Percentiles rank a stretch among this genome's conserved stretches.
phyloP scores from a whole-genome alignment of 768 basidiomycete genomes.

The Russula foetens region DNA sequence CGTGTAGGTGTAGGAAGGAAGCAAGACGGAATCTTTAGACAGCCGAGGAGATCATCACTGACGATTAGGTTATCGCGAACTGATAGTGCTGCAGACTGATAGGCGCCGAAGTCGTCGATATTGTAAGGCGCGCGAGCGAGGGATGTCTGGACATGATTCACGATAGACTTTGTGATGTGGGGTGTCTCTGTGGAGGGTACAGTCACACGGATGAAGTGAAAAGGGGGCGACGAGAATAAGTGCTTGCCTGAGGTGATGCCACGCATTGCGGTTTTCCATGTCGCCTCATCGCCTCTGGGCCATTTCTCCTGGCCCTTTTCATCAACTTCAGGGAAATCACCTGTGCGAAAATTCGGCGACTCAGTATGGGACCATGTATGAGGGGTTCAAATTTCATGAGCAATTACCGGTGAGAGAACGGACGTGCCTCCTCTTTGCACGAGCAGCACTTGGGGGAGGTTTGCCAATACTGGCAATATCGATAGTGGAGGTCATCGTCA shows the following conservation, averaged over 20 bases:
- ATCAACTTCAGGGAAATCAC: constrained; percentile 73
- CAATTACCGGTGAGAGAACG: constrained; percentile 43
- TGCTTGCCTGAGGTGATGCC: constrained; percentile 45
- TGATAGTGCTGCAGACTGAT: constrained; percentile 85
- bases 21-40: not conserved
- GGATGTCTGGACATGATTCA: constrained; percentile 81
- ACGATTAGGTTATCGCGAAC: constrained; percentile 85
- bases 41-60: constrained; percentile 20
- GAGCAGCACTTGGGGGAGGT: not conserved
- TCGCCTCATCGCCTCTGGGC: constrained; percentile 71
- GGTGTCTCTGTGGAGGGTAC: constrained; percentile 40
- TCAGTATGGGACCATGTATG: not conserved
- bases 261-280: constrained; percentile 60
- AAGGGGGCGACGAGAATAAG: not conserved
- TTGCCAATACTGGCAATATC: constrained; percentile 7
- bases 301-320: constrained; percentile 74
- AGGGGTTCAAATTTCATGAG: not conserved
- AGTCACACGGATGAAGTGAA: not conserved
- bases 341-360: constrained; percentile 30
- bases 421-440: constrained; percentile 17
- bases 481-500: constrained; percentile 13
- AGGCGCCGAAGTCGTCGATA: constrained; percentile 77
- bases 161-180: constrained; percentile 64
- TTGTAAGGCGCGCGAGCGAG: constrained; percentile 89
- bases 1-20: no score